Evolutionary conservation across 805 yeast species (phyloP), one percentile per base, ranked within the genome.

Genomic region (Brettanomyces naardenensis): DNA sequence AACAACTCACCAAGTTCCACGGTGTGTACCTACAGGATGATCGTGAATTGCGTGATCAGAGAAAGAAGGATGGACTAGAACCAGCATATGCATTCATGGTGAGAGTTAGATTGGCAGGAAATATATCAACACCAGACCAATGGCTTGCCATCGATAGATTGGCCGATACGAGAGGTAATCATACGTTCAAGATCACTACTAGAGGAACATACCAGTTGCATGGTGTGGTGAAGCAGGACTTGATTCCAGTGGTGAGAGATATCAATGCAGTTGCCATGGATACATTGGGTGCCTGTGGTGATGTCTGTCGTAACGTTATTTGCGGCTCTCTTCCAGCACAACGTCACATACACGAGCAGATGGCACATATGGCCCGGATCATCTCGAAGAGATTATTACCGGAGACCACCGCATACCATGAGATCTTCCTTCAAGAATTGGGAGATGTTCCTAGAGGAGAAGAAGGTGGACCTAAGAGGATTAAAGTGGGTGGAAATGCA

Each of bases 21-120:
- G 97, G 97, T 65, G 87, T 88, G 49, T 90, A 90, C 61, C 87
- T 90, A 95, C 97, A 90, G 67, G 97, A 90, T 61, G 97, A 90
- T 59, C 85, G 97, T 68, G 97, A 90, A 62, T 69, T 90, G 42
- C 76, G 97, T 61, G 97, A 90, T 40, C 82, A 84, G 51, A 80
- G 97, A 56, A 90, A 89, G 65, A 75, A 85, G 34, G 86, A 84
- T 56, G 97, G 97, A 31, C 61, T 85, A 45, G 97, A 90, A 64
- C 97, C 97, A 14, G 95, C 94, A 36, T 90, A 85, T 61, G 73
- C 94, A n/a, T 90, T 90, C 64, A 90, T 90, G 97, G 89, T 88
- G 14, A 83, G 97, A 65, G 87, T 86, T 39, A 80, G 97, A 64
- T 69, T 90, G 51, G 96, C 97, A 32, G 97, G 96, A 52, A 95